A percentile compares a stretch with the other conserved stretches of the same genome.
Evolutionary conservation across 352 stramenopile genomes (phyloP).

Genomic region (Aphanomyces astaci): DNA sequence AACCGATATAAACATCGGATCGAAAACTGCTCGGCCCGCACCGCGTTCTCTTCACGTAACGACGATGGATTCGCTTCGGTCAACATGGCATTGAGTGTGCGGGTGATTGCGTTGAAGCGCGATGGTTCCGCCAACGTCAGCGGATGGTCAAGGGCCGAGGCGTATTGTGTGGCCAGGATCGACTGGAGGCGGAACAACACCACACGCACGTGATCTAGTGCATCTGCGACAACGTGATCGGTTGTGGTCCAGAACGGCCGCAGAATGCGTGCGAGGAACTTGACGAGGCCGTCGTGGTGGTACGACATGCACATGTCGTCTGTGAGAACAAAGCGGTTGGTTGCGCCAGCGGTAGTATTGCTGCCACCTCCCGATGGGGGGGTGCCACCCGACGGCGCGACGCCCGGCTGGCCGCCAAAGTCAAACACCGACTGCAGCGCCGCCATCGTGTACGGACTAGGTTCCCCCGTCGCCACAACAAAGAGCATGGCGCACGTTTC

Average conservation of each 20-base stretch:
- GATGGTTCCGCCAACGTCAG: constrained; percentile 51
- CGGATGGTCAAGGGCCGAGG: constrained; percentile 1
- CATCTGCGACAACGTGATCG: constrained; percentile 20
- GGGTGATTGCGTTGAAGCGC: constrained; percentile 34
- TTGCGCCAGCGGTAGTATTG: background rate
- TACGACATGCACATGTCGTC: constrained; percentile 83
- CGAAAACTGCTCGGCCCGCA: constrained; percentile 75
- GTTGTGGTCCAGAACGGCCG: constrained; percentile 60
- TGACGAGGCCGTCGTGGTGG: constrained; percentile 74
- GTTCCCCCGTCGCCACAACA: constrained; percentile 37
- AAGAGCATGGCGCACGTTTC: constrained; percentile 87
- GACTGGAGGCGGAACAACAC: constrained; percentile 77
- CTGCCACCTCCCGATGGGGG: background rate
- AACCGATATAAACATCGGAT: constrained; percentile 74
- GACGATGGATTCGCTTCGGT: constrained; percentile 71
- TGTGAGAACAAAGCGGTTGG: constrained; percentile 61
- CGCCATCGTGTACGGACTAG: constrained; percentile 66
- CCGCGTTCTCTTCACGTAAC: constrained; percentile 60
- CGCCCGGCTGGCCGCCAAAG: constrained; percentile 33
- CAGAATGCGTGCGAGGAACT: constrained; percentile 74
- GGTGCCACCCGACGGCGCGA: background rate
- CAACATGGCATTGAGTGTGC: constrained; percentile 53
- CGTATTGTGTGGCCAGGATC: constrained; percentile 52
- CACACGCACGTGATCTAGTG: constrained; percentile 40
- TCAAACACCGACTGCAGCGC: constrained; percentile 81